Conservation (phyloP, 225 moss, liverwort and hornwort genomes). For the Pleurozium schreberi region DNA sequence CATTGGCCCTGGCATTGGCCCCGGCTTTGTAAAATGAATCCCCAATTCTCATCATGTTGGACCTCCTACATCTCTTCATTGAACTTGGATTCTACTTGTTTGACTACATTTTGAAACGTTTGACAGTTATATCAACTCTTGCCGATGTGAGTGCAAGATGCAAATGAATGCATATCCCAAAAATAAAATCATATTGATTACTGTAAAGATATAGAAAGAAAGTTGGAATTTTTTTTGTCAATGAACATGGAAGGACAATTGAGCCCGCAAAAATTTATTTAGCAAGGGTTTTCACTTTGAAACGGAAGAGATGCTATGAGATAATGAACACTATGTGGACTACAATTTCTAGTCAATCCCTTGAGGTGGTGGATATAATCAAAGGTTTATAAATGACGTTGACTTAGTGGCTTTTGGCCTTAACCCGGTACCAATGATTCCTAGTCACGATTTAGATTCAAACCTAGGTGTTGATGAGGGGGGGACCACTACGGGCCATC, state of each 20-base stretch:
- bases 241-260: fast-evolving
- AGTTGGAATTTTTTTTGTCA: background rate
- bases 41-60: fast-evolving
- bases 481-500: fast-evolving
- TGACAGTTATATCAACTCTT: background rate
- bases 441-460: background rate
- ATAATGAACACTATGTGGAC: background rate
- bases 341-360: fast-evolving
- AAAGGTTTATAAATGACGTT: background rate
- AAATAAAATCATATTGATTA: background rate
- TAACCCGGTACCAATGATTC: background rate
- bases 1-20: no score
- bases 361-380: background rate
- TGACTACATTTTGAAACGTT: fast-evolving
- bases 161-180: fast-evolving
- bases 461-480: fast-evolving
- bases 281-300: fast-evolving
- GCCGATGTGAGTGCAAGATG: background rate
- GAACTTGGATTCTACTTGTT: background rate
- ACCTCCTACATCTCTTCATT: fast-evolving
- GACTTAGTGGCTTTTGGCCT: background rate
- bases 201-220: fast-evolving
- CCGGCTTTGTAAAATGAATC: background rate
- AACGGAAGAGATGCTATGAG: background rate
- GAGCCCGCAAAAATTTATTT: background rate